Conservation (phyloP, 176 grass and related monocot genomes). For the sorghum (Sorghum bicolor) region DNA sequence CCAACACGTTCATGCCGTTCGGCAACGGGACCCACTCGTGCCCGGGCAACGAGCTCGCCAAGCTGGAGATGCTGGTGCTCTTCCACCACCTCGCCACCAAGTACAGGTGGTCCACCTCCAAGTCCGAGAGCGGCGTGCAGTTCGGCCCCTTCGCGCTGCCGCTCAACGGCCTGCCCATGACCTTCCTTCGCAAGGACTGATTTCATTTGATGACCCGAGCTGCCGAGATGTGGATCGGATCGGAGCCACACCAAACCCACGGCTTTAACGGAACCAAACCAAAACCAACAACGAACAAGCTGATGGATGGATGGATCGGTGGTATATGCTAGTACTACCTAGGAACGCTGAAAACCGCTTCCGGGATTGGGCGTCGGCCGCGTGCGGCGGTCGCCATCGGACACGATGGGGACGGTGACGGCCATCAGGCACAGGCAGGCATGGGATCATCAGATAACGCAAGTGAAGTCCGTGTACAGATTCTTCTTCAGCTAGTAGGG, state of each 20-base stretch:
- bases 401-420: conserved; percentile 5
- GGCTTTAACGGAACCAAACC: no score
- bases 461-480: conserved; percentile 41
- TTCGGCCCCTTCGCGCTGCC: conserved; percentile 86
- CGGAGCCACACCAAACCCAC: background rate
- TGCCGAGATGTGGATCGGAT: background rate
- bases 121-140: conserved; percentile 84
- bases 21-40: conserved; percentile 98
- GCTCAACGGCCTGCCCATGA: conserved; percentile 82
- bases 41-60: conserved; percentile 95
- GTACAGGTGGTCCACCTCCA: conserved; percentile 77
- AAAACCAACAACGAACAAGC: background rate
- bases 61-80: conserved; percentile 96
- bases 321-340: background rate
- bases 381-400: conserved; percentile 38
- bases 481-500: conserved; percentile 43
- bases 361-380: conserved; percentile 14
- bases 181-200: conserved; percentile 52
- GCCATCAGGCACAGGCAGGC: background rate
- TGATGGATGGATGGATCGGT: background rate
- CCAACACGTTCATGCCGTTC: conserved; percentile 97
- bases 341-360: conserved; percentile 1
- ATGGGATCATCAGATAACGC: background rate
- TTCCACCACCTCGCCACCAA: conserved; percentile 93
- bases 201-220: background rate